Evolutionary conservation across 768 basidiomycete species (phyloP), one percentile per base, ranked within the genome.

Genomic region (Cyathus striatus): DNA sequence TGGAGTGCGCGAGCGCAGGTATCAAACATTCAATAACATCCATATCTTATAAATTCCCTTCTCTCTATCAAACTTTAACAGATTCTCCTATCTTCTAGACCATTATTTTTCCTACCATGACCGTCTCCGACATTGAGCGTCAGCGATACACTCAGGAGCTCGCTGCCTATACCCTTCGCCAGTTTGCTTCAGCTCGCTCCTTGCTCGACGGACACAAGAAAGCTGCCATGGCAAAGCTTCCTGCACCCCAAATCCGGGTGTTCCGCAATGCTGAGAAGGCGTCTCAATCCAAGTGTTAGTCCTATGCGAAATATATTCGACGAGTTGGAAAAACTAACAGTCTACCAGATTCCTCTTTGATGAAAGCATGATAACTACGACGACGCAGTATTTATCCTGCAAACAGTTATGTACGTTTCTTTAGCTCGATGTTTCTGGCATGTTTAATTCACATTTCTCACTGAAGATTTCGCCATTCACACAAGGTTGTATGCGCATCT

Each of bases 131-230:
- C 34, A 38, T 45, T 12, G 65, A 62, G 20, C 59, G 62, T 24
- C 56, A 58, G 36, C 63, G 58, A 18, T 76, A 74, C 56, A 72
- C 75, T 16, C 65, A 70, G 47, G 65, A 73, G 38, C 64, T 79
- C 37, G 69, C 70, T 36, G 65, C 61, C 5, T 73, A 76, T 51
- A 78, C 75, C 21, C 57, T 70, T 20, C 66, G 65, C 49, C 75
- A 76, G 47, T 69, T 72, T 46, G 52, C 63, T 23, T 57, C 59
- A 3, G 74, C 74, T 23, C 58, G 55, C n/a, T 50, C 56, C n/a
- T 51, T 50, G 9, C 53, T 67, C 21, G 61, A 61, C 49, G 48
- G 53, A 27, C 55, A 58, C 44, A 53, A 68, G 33, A 49, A 49
- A 12, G 58, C 50, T 20, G 62, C 65, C 5, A 58, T 67, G 12